phyloP scores from a whole-genome alignment of 306 rosid species.

The Lathyrus oleraceus region DNA sequence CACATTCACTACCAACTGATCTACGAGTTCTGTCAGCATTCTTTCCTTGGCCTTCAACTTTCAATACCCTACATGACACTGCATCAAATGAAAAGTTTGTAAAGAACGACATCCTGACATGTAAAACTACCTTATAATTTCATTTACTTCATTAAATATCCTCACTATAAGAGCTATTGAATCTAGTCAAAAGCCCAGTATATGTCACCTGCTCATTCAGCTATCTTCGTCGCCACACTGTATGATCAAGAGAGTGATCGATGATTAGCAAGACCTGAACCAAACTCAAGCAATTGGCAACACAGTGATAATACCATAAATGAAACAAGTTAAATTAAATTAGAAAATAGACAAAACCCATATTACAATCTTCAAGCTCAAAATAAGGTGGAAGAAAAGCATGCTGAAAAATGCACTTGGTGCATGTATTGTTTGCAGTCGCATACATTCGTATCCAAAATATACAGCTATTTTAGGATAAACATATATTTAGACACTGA shows the following conservation, averaged over 20 bases:
- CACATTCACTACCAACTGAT: constrained; percentile 59
- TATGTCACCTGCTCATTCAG: constrained; percentile 35
- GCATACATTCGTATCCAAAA: neutral
- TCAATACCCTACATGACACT: constrained; percentile 60
- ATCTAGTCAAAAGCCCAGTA: neutral
- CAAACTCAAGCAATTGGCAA: neutral
- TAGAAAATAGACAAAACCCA: constrained; percentile 12
- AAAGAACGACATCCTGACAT: constrained; percentile 74
- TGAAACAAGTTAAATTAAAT: constrained; percentile 1
- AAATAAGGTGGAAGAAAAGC: constrained; percentile 1
- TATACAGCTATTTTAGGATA: neutral
- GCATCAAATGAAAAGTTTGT: constrained; percentile 67
- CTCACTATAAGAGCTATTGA: constrained; percentile 26
- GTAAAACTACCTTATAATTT: constrained; percentile 44
- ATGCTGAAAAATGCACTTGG: neutral
- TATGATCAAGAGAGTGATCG: too few species aligned
- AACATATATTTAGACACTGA: neutral
- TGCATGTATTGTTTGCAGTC: neutral
- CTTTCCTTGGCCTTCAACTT: constrained; percentile 66
- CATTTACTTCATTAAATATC: constrained; percentile 30
- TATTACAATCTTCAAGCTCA: neutral
- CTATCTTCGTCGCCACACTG: constrained; percentile 36
- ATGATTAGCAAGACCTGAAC: too few species aligned
- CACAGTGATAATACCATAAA: neutral
- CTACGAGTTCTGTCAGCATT: constrained; percentile 50